Percentiles rank a stretch among this genome's conserved stretches.
Conservation (phyloP, 202 grass and related monocot genomes). For the Setaria italica region DNA sequence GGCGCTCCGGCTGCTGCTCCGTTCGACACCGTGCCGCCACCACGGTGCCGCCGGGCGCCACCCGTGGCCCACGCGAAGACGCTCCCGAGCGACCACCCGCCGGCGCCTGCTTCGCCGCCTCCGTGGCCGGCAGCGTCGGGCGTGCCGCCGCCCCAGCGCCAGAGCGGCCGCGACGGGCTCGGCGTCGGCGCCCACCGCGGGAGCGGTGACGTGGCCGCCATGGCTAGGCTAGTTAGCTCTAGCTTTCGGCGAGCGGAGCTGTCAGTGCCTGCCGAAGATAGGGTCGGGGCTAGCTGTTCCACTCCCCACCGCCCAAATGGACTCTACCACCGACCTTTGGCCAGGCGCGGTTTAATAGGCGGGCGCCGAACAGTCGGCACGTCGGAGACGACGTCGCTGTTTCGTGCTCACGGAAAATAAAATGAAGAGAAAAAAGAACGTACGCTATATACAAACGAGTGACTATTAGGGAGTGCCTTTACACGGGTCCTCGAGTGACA, state of each 20-base stretch:
- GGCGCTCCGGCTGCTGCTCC: too few species aligned
- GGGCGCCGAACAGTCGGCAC: neutral
- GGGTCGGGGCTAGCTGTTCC: neutral
- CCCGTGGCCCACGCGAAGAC: neutral
- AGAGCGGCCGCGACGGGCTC: conserved; percentile 46
- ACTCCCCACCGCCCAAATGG: neutral
- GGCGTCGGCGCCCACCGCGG: conserved; percentile 58
- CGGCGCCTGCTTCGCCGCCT: too few species aligned
- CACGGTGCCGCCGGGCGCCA: neutral
- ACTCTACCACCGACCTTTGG: neutral
- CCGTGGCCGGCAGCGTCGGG: neutral
- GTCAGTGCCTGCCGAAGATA: neutral
- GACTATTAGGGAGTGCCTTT: neutral
- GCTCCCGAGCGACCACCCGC: neutral
- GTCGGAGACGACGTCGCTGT: neutral
- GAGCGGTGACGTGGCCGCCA: conserved; percentile 49
- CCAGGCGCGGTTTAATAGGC: neutral
- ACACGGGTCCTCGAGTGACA: neutral
- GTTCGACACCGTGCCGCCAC: too few species aligned
- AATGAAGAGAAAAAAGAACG: neutral
- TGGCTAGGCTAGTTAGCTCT: neutral
- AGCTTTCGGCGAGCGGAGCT: neutral
- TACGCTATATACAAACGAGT: neutral
- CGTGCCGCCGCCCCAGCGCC: conserved; percentile 43
- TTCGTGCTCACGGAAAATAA: neutral